Base-by-base conservation (phyloP, 345 rosid genomes). In the Lepidium didymum region DNA sequence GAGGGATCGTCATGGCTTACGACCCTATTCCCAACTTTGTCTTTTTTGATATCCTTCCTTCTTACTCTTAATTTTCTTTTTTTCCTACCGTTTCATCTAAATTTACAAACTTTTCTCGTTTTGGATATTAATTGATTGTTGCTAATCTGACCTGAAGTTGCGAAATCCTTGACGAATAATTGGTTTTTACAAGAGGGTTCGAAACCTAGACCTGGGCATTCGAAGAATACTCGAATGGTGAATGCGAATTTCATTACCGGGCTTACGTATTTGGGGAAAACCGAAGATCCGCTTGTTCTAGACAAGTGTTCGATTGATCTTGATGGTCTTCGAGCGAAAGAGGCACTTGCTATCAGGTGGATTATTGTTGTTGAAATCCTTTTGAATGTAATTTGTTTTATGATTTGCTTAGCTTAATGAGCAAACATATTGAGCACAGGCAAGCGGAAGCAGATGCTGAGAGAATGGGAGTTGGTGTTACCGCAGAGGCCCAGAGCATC, bases 381-480 rank as follows among this genome's bases (percentile, higher is more conserved):
- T 34, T 46, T 54, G 6, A 19, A 14, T 57, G 18, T 16, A 14
- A 57, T 60, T 18, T 21, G 18, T 7, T 7, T 23, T 15, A 25
- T 25, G 44, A 2, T 18, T 46, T 18, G 49, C 10, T 53, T 37
- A 51, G 58, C 46, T 73, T 68, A 33, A 41, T 7, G 43, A 40
- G 15, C 47, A 56, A 64, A 40, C 43, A 54, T 64, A 10, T 69
- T 76, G 71, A 71, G 72, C 77, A 80, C 78, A 89, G 97, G 86
- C 92, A 87, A 76, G 97, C 97, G 3, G 96, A 94, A 76, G 75
- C 83, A 45, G 93, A 86, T 9, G 91, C 97, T 27, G 87, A 86
- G 81, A 89, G 96, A 72, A 64, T 91, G 73, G 99, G 97, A 25
- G 95, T 94, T 40, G 99, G 97, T 56, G 99, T 91, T 46, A 94